A percentile compares a stretch with the other conserved stretches of the same genome.
Evolutionary conservation across 1,284 basidiomycete species (phyloP).

Genomic region (Fomitiporia mediterranea): DNA sequence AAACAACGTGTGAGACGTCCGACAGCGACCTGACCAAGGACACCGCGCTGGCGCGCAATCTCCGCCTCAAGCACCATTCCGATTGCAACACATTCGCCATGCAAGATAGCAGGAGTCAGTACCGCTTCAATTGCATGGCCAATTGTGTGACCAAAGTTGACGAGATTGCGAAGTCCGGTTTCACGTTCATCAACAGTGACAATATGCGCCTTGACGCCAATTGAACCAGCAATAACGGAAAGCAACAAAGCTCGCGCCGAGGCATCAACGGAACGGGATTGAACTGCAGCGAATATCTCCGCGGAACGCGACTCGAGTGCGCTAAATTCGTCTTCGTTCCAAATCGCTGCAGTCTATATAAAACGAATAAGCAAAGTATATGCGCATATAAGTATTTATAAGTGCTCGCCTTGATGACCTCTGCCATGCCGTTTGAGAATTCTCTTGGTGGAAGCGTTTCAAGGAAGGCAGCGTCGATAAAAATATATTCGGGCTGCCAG

Average conservation of each 20-base stretch:
- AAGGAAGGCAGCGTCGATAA: constrained; percentile 95
- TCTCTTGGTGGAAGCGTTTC: constrained; percentile 91
- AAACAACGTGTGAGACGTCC: constrained; percentile 82
- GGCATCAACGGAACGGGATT: constrained; percentile 55
- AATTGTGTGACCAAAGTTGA: constrained; percentile 96
- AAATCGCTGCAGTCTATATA: constrained; percentile 88
- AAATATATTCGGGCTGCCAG: constrained; percentile 97
- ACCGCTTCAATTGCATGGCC: constrained; percentile 96
- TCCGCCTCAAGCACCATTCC: constrained; percentile 96
- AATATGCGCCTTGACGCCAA: constrained; percentile 91
- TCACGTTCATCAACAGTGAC: constrained; percentile 95
- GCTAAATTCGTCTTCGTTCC: constrained; percentile 85
- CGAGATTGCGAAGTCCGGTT: constrained; percentile 91
- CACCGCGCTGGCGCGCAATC: constrained; percentile 81
- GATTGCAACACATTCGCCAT: constrained; percentile 90
- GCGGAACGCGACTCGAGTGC: constrained; percentile 79
- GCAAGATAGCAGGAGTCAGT: constrained; percentile 84
- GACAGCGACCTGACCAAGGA: constrained; percentile 84
- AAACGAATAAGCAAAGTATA: constrained; percentile 6
- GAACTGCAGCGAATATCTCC: constrained; percentile 82
- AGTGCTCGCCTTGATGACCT: constrained; percentile 82
- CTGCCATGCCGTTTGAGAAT: constrained; percentile 98
- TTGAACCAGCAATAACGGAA: constrained; percentile 81
- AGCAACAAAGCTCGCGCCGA: constrained; percentile 77
- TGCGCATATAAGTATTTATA: neutral